These are phyloP conservation scores for Moelleriella libera DNA, from an alignment of 2,329 filamentous ascomycete genomes.

Conservation along the genomic window DNA sequence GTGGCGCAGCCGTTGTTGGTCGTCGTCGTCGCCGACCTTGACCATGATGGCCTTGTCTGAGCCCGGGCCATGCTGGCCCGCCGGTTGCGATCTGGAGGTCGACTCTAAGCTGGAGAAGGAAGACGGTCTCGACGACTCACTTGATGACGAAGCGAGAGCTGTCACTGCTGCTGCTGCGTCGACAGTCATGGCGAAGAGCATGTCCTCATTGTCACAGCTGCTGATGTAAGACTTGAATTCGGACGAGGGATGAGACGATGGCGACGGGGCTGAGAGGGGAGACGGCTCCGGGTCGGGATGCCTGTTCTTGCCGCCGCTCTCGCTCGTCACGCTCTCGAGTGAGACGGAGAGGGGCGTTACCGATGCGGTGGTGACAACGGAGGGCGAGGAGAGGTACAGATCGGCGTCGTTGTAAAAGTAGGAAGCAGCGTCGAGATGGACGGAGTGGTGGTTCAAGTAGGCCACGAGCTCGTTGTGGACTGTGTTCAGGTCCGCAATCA, in stretches of 20 bases:
- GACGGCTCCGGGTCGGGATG: background rate
- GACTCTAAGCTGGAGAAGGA: background rate
- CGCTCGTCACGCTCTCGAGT: background rate
- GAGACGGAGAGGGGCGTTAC: background rate
- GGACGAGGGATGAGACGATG: background rate
- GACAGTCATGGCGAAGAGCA: slow-evolving; percentile 5
- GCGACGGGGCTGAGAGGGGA: background rate
- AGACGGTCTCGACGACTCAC: background rate
- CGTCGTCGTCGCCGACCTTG: background rate
- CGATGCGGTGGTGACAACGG: background rate
- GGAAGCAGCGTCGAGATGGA: slow-evolving; percentile 3
- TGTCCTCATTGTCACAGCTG: slow-evolving; percentile 3
- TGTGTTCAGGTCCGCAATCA: slow-evolving; percentile 6
- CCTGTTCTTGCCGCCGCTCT: background rate
- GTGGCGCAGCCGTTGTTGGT: slow-evolving; percentile 15
- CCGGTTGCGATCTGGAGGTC: background rate
- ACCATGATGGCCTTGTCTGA: background rate
- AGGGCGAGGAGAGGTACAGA: background rate
- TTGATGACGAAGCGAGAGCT: slow-evolving; percentile 3
- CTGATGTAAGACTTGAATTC: slow-evolving; percentile 1
- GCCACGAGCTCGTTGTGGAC: slow-evolving; percentile 6
- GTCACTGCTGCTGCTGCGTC: slow-evolving; percentile 2
- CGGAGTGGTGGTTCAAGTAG: slow-evolving; percentile 2
- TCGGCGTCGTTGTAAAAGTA: background rate
- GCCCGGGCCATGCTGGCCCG: background rate